These are phyloP conservation scores for Sanguinoderma infundibulare DNA, from an alignment of 1,284 basidiomycete genomes.

Conservation along the genomic window DNA sequence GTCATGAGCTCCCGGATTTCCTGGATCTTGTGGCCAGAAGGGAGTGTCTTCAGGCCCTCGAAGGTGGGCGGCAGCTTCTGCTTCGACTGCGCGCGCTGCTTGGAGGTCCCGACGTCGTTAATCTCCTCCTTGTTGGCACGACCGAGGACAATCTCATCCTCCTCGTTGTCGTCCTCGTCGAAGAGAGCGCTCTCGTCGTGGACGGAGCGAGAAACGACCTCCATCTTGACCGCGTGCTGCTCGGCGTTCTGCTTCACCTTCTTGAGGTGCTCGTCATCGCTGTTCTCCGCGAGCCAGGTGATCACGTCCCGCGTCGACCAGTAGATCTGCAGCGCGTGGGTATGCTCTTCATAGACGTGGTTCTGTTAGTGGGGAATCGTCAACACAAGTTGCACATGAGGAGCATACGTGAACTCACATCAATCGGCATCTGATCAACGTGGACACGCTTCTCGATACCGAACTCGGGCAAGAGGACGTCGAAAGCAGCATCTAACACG, in stretches of 20 bases:
- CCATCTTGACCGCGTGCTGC: slow-evolving; percentile 86
- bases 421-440: slow-evolving; percentile 98
- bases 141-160: slow-evolving; percentile 80
- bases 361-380: slow-evolving; percentile 53
- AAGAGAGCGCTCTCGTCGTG: slow-evolving; percentile 89
- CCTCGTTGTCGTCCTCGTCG: slow-evolving; percentile 83
- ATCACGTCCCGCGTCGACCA: slow-evolving; percentile 94
- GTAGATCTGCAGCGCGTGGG: slow-evolving; percentile 88
- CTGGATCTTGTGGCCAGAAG: slow-evolving; percentile 88
- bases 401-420: slow-evolving; percentile 48
- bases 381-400: background rate
- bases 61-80: slow-evolving; percentile 74
- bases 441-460: slow-evolving; percentile 99
- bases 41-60: slow-evolving; percentile 75
- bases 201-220: slow-evolving; percentile 77
- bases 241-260: slow-evolving; percentile 90
- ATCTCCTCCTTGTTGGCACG: slow-evolving; percentile 52
- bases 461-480: slow-evolving; percentile 92
- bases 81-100: slow-evolving; percentile 79
- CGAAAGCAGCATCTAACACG: slow-evolving; percentile 95
- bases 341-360: slow-evolving; percentile 93
- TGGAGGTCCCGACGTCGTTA: slow-evolving; percentile 61
- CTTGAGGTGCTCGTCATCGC: slow-evolving; percentile 92
- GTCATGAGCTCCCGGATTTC: slow-evolving; percentile 90
- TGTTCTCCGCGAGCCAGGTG: slow-evolving; percentile 91